Evolutionary conservation across 768 basidiomycete genomes (phyloP).

Genomic region (Tylopilus subfusipes): DNA sequence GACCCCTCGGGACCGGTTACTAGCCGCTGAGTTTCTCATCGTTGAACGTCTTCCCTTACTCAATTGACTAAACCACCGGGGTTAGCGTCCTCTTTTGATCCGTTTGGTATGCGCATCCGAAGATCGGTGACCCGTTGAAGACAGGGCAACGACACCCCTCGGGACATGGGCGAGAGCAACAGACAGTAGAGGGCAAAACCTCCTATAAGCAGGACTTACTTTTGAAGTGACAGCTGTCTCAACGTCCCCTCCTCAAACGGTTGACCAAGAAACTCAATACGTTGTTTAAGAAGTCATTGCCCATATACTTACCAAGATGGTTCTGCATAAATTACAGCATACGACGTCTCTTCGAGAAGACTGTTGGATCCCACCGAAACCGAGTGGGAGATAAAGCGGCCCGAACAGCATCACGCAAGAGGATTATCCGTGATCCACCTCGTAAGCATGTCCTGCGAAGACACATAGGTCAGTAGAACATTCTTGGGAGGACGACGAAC

Average conservation of each 20-base stretch:
- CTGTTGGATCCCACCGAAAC: neutral
- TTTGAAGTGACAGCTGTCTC: neutral
- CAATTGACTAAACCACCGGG: neutral
- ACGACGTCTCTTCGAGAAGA: neutral
- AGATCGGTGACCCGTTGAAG: neutral
- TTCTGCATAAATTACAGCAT: neutral
- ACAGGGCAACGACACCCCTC: neutral
- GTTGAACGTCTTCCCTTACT: neutral
- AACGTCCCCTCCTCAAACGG: neutral
- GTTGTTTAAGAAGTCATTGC: neutral
- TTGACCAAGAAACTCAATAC: neutral
- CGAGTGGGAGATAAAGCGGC: neutral
- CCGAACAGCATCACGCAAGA: constrained; percentile 25
- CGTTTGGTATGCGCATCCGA: neutral
- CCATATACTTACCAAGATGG: neutral
- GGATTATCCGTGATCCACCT: constrained; percentile 56
- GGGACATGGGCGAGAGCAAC: no score
- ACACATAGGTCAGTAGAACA: neutral
- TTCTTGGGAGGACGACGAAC: neutral
- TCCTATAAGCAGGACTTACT: no score
- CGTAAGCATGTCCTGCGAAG: constrained; percentile 52
- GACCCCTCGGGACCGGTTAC: no score
- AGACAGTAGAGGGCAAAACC: no score
- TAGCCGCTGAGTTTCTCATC: neutral
- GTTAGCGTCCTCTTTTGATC: no score